A percentile compares a stretch with the other conserved stretches of the same genome.
These are phyloP conservation scores for Theobroma cacao DNA, from an alignment of 345 rosid species.

Conservation along the genomic window DNA sequence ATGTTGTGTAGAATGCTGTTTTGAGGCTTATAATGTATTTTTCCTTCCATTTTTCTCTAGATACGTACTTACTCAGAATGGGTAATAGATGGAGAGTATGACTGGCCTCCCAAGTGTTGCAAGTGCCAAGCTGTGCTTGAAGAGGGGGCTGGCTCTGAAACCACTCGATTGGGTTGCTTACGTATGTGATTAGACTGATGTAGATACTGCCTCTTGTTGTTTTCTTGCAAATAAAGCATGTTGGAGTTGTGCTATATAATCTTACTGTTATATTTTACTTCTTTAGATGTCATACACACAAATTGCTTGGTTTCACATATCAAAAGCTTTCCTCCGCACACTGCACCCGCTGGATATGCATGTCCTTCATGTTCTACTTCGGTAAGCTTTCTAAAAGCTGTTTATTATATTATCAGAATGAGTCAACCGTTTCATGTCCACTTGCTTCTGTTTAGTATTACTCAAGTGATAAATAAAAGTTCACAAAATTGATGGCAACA, in stretches of 20 bases:
- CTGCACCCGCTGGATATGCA: conserved; percentile 94
- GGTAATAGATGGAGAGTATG: conserved; percentile 99
- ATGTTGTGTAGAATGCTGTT: conserved; percentile 4
- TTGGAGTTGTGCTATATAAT: conserved; percentile 8
- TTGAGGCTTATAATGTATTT: conserved; percentile 1
- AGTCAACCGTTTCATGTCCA: background rate
- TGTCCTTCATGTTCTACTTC: conserved; percentile 87
- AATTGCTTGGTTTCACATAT: conserved; percentile 78
- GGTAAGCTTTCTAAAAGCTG: conserved; percentile 40
- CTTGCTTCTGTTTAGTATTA: background rate
- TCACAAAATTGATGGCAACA: background rate
- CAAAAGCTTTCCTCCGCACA: conserved; percentile 88
- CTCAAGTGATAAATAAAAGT: background rate
- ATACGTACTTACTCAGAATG: conserved; percentile 96
- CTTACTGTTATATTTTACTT: conserved; percentile 20
- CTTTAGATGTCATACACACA: conserved; percentile 82
- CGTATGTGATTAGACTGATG: conserved; percentile 59
- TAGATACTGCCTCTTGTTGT: conserved; percentile 4
- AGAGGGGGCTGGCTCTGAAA: conserved; percentile 62
- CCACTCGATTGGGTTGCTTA: conserved; percentile 95
- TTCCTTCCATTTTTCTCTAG: conserved; percentile 33
- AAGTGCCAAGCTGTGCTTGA: conserved; percentile 69
- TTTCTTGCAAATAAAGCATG: background rate
- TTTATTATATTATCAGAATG: background rate
- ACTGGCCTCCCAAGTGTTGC: conserved; percentile 93